These are phyloP conservation scores for Cystobasidium pallidum DNA, from an alignment of 1,284 basidiomycete genomes.

Conservation along the genomic window DNA sequence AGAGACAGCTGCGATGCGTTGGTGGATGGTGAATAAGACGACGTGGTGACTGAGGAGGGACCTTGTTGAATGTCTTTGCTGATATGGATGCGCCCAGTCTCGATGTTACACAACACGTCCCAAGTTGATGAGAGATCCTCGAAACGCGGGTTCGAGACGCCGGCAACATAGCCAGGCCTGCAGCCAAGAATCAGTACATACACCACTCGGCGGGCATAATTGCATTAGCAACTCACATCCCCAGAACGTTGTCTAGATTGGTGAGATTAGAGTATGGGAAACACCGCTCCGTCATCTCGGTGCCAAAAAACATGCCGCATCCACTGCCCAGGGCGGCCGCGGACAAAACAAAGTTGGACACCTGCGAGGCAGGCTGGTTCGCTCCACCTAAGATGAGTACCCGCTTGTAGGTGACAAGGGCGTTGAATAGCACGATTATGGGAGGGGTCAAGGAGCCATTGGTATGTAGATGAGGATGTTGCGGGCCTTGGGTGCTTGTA, in stretches of 20 bases:
- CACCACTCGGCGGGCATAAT: too few species aligned
- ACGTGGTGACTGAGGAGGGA: constrained; percentile 32
- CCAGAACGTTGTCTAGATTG: constrained; percentile 70
- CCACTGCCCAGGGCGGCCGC: constrained; percentile 90
- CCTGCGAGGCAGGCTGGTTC: constrained; percentile 71
- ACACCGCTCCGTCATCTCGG: constrained; percentile 82
- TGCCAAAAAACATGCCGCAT: constrained; percentile 74
- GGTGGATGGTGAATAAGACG: constrained; percentile 24
- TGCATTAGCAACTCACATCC: constrained; percentile 7
- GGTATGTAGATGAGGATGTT: constrained; percentile 89
- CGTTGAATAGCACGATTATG: constrained; percentile 92
- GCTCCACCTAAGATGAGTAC: constrained; percentile 91
- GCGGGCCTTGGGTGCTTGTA: constrained; percentile 68
- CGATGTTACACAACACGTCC: constrained; percentile 91
- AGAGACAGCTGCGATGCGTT: constrained; percentile 36
- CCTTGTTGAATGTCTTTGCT: constrained; percentile 73
- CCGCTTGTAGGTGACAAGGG: constrained; percentile 87
- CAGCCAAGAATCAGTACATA: not conserved
- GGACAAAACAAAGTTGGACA: constrained; percentile 86
- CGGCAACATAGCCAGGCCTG: constrained; percentile 88
- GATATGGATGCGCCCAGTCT: constrained; percentile 79
- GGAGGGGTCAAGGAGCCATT: constrained; percentile 88
- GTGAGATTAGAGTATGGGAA: constrained; percentile 93
- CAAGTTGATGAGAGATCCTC: constrained; percentile 76
- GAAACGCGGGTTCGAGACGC: constrained; percentile 95